These are phyloP conservation scores for Aegilops sharonensis DNA, from an alignment of 176 grass and related monocot genomes.

Conservation along the genomic window DNA sequence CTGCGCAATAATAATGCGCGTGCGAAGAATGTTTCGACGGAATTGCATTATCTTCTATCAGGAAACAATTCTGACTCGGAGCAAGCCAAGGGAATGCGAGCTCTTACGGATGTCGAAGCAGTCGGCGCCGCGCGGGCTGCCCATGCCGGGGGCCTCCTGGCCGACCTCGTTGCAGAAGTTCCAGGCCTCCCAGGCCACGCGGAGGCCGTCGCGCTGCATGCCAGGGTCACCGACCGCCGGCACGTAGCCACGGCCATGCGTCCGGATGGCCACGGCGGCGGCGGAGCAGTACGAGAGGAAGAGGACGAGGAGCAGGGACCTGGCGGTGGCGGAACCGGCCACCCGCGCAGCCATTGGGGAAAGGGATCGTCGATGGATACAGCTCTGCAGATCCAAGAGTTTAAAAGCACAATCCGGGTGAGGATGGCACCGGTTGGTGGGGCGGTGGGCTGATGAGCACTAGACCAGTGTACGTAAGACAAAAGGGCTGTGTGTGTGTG, in stretches of 20 bases:
- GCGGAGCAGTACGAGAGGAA: neutral
- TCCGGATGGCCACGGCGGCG: neutral
- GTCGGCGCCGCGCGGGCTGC: conserved; percentile 86
- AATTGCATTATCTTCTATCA: neutral
- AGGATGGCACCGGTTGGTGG: neutral
- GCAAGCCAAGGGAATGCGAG: neutral
- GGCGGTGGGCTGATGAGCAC: neutral
- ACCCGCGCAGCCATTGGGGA: conserved; percentile 10
- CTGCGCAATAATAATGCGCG: neutral
- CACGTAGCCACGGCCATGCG: conserved; percentile 21
- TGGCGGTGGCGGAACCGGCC: neutral
- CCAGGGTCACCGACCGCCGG: conserved; percentile 84
- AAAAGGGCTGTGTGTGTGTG: neutral
- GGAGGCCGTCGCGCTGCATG: conserved; percentile 77
- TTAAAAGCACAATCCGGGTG: neutral
- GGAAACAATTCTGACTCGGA: neutral
- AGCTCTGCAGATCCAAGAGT: neutral
- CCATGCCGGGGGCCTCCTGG: conserved; percentile 68
- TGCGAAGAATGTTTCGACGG: neutral
- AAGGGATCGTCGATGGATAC: neutral
- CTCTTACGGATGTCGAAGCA: conserved; percentile 75
- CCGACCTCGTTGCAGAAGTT: conserved; percentile 98
- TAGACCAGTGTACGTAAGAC: neutral
- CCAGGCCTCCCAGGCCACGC: conserved; percentile 87
- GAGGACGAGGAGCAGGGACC: neutral